These are phyloP conservation scores for Verticillium dahliae DNA, from an alignment of 2,329 filamentous ascomycete species.

Conservation along the genomic window DNA sequence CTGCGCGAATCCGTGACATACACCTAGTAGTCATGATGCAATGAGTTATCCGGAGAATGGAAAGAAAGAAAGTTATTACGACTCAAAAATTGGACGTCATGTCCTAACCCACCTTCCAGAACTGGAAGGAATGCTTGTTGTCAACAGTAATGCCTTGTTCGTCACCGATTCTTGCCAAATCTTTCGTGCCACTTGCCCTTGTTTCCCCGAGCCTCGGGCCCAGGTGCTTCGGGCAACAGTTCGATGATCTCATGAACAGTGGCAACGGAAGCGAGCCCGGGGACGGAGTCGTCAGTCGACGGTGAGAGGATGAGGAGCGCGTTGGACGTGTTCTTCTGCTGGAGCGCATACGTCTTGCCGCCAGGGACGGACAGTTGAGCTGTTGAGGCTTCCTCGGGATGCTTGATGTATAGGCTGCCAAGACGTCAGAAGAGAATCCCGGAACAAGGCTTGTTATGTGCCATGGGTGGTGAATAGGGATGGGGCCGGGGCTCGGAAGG, in stretches of 20 bases:
- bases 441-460: not conserved
- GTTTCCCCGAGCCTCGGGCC: slow-evolving; percentile 5
- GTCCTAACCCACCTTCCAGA: too few species aligned
- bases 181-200: slow-evolving; percentile 56
- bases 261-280: slow-evolving; percentile 40
- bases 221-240: slow-evolving; percentile 33
- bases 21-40: too few species aligned
- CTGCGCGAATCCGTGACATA: too few species aligned
- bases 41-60: too few species aligned
- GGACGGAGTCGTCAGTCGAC: slow-evolving; percentile 8
- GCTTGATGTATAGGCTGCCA: not conserved
- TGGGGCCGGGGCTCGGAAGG: not conserved
- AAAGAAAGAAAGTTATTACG: too few species aligned
- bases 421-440: slow-evolving; percentile 24
- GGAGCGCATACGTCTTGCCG: slow-evolving; percentile 47
- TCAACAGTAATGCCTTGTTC: too few species aligned
- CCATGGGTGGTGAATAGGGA: not conserved
- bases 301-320: slow-evolving; percentile 50
- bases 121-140: too few species aligned
- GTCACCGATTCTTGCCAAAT: slow-evolving; percentile 41
- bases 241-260: slow-evolving; percentile 59
- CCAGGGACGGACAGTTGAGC: not conserved
- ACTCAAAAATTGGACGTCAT: too few species aligned
- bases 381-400: not conserved
- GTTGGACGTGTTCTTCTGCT: slow-evolving; percentile 63